These are phyloP conservation scores for Colletotrichum horii DNA, from an alignment of 2,329 filamentous ascomycete species.

Conservation along the genomic window DNA sequence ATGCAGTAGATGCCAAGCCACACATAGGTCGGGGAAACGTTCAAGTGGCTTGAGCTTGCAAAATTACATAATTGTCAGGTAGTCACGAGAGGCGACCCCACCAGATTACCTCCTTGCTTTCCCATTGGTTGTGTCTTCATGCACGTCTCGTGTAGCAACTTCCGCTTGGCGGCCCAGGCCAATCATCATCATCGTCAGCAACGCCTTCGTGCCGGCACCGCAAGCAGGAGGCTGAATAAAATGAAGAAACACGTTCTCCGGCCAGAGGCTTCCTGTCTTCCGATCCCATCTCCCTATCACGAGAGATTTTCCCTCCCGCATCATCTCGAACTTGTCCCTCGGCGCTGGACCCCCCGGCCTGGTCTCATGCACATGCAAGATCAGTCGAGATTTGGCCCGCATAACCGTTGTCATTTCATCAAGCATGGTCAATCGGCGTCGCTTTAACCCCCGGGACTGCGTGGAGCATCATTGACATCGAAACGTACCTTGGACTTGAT, in stretches of 20 bases:
- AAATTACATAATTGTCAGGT: neutral
- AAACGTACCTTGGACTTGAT: neutral
- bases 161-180: neutral
- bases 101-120: neutral
- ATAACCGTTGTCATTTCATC: neutral
- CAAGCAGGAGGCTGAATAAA: neutral
- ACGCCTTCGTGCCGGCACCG: neutral
- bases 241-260: neutral
- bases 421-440: conserved; percentile 18
- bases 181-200: conserved; percentile 9
- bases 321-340: neutral
- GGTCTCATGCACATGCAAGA: conserved; percentile 12
- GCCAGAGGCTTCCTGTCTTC: neutral
- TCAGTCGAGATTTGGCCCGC: neutral
- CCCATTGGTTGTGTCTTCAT: conserved; percentile 22
- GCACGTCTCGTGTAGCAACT: conserved; percentile 27
- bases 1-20: neutral
- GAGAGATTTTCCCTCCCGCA: neutral
- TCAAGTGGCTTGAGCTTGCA: neutral
- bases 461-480: conserved; percentile 14
- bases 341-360: neutral
- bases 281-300: neutral
- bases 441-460: conserved; percentile 9
- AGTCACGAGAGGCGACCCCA: neutral
- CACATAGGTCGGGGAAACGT: neutral